Evolutionary conservation across 495 filamentous ascomycete genomes (phyloP), one percentile per base, ranked within the genome.

Genomic region (Polyplosphaeria fusca): DNA sequence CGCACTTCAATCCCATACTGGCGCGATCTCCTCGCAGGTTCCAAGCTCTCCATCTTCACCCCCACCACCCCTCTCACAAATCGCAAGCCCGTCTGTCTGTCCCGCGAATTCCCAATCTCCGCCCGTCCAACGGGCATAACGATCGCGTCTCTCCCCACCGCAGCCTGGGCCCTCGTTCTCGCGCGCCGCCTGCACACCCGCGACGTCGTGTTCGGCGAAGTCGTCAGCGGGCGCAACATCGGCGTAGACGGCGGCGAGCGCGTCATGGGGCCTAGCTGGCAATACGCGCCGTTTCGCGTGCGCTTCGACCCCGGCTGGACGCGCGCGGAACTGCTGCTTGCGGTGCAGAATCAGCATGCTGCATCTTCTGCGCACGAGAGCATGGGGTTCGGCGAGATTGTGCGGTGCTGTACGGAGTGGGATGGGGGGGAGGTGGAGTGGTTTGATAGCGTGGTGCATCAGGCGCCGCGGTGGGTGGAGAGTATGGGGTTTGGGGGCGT

Each of bases 151-250:
- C 60, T 85, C 0, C 79, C 80, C 3, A 82, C 79, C 0, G 82
- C 83, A 0, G 80, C 83, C 0, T 87, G 84, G 84, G 80, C 83
- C 0, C 41, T 85, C 0, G 66, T 78, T 1, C 74, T 87, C 3
- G 77, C 83, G 12, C 78, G 77, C 7, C 75, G 73, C 5, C 71
- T 81, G 4, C 27, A 50, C 0, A 71, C 62, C 1, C 27, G 53
- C 0, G 84, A 87, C 52, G 73, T 87, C 3, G 71, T 78, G 1
- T 87, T 87, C 55, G 84, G 83, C 35, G 69, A 77, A 43, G 80
- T 86, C 3, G 79, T 78, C 1, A 78, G 76, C 2, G 83, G 63
- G 70, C 76, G n/a, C 69, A 63, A 55, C 52, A 47, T 67, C 25
- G 64, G 47, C 20, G 38, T 61, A 12, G 23, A 52, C 7, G 19